Percentiles rank a stretch among this genome's conserved stretches.
These are phyloP conservation scores for Paramecium caudatum DNA, from an alignment of 73 alveolate genomes.

Conservation along the genomic window DNA sequence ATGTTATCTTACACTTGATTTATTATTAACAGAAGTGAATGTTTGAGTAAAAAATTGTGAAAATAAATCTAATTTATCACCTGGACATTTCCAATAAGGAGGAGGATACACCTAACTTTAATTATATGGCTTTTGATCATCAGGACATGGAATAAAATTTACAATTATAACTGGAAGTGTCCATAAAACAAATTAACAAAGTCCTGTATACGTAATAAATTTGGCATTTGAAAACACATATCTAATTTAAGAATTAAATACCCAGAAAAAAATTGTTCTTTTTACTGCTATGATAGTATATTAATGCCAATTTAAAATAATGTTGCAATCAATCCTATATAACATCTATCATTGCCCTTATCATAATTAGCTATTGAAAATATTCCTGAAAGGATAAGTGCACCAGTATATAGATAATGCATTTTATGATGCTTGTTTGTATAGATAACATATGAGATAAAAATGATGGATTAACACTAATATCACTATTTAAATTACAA, in stretches of 20 bases:
- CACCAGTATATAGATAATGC: not conserved
- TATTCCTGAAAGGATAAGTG: not conserved
- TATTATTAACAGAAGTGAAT: not conserved
- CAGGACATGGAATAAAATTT: conserved; percentile 1
- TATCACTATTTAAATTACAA: not conserved
- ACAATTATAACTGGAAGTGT: not conserved
- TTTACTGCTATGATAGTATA: not conserved
- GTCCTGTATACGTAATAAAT: not conserved
- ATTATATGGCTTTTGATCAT: no score
- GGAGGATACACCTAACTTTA: no score
- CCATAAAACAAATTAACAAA: conserved; percentile 7
- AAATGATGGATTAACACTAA: conserved; percentile 21
- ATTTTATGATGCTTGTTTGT: not conserved
- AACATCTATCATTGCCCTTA: conserved; percentile 21
- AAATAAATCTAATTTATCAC: not conserved
- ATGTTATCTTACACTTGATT: no score
- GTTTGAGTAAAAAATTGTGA: not conserved
- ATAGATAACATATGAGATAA: not conserved
- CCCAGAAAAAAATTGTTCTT: conserved; percentile 31
- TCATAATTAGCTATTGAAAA: not conserved
- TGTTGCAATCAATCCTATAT: conserved; percentile 41
- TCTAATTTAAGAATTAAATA: not conserved
- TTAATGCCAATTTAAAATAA: not conserved
- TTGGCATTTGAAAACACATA: not conserved
- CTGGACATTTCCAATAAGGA: not conserved